Evolutionary conservation across 345 rosid species (phyloP).

Genomic region (Citrus sp.): DNA sequence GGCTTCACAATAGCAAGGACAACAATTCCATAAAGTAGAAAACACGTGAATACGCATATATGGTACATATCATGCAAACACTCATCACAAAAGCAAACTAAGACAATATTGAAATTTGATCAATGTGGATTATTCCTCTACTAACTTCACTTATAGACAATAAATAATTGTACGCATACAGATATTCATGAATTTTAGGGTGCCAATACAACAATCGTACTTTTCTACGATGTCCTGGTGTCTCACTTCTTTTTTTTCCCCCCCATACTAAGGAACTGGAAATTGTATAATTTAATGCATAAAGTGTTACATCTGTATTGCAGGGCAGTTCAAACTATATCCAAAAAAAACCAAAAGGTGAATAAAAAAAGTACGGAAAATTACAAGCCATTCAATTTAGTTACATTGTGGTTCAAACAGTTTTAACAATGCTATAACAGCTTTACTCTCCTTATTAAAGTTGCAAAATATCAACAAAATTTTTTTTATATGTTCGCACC

Average conservation of each 20-base stretch:
- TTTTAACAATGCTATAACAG: background rate
- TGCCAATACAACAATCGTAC: background rate
- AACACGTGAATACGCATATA: background rate
- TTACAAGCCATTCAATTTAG: background rate
- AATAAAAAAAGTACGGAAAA: no score
- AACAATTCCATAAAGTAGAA: background rate
- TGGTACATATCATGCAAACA: background rate
- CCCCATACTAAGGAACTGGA: no score
- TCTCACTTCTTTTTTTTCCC: no score
- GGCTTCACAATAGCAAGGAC: background rate
- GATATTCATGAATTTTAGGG: background rate
- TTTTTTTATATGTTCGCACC: background rate
- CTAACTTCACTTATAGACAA: background rate
- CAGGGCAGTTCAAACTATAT: background rate
- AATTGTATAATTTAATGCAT: no score
- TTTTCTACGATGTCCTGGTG: background rate
- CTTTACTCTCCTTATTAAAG: background rate
- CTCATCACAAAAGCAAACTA: background rate
- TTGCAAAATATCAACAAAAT: background rate
- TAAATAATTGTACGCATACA: background rate
- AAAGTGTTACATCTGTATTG: background rate
- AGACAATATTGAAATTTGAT: background rate
- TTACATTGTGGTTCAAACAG: background rate
- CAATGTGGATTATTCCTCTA: background rate
- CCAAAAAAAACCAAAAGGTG: no score